Conservation (phyloP, 148 eudicot genomes). For the Rhododendron kiyosumense region DNA sequence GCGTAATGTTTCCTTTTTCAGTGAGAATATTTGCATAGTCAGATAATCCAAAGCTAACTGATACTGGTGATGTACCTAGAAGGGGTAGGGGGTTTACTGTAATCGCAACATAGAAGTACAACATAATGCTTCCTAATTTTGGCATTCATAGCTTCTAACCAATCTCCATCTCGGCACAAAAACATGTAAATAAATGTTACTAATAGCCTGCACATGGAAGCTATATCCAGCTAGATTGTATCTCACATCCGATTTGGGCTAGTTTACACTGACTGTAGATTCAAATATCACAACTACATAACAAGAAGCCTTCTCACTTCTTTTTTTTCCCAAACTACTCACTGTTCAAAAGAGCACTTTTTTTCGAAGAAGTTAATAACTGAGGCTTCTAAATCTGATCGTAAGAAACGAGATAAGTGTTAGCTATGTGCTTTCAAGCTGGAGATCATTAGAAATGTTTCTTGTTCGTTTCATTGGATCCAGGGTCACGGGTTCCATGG, state of each 20-base stretch:
- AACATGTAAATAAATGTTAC: background rate
- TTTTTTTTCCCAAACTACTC: background rate
- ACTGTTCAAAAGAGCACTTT: background rate
- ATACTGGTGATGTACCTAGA: background rate
- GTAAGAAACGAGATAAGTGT: background rate
- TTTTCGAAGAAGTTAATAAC: background rate
- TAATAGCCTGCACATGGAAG: background rate
- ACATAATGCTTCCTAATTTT: background rate
- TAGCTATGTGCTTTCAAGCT: conserved; percentile 21
- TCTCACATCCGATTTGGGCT: background rate
- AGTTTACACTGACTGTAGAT: background rate
- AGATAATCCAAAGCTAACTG: no score
- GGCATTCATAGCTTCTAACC: background rate
- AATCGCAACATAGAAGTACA: background rate
- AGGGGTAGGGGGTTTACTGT: background rate
- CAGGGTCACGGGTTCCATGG: conserved; percentile 2
- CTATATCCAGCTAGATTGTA: background rate
- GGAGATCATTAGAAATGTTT: conserved; percentile 1
- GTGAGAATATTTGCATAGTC: no score
- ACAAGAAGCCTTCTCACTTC: background rate
- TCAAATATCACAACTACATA: background rate
- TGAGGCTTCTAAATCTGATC: background rate
- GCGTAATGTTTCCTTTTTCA: no score
- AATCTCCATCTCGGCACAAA: background rate
- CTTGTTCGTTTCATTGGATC: conserved; percentile 3